A percentile compares a stretch with the other conserved stretches of the same genome.
Conservation (phyloP, 2,329 filamentous ascomycete species). For the Arthroderma uncinatum region DNA sequence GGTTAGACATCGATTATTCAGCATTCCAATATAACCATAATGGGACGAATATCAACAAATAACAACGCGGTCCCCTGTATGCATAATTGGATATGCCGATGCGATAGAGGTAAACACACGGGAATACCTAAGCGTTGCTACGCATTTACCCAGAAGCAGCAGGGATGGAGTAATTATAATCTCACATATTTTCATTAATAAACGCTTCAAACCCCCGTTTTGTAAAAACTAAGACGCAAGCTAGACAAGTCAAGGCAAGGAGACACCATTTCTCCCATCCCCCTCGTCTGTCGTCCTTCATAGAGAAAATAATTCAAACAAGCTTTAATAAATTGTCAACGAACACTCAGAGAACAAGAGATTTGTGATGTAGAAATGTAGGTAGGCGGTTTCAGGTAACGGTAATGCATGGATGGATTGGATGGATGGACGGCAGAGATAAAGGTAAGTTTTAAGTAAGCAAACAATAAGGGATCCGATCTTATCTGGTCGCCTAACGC, state of each 20-base stretch:
- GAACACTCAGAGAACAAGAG: conserved; percentile 1
- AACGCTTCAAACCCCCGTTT: background rate
- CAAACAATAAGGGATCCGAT: conserved; percentile 1
- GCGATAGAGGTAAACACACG: background rate
- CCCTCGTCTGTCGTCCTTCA: background rate
- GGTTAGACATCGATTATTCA: background rate
- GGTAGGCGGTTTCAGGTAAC: background rate
- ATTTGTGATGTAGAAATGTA: background rate
- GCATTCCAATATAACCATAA: background rate
- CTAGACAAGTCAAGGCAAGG: background rate
- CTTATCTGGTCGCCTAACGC: background rate
- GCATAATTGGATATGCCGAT: too few species aligned
- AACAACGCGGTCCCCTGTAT: conserved; percentile 1
- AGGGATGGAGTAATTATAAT: background rate
- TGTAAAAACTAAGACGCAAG: background rate
- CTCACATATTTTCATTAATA: conserved; percentile 3
- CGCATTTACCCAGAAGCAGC: background rate
- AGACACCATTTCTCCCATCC: background rate
- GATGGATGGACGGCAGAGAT: background rate
- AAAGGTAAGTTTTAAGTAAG: background rate
- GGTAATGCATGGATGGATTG: conserved; percentile 1
- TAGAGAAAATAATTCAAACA: conserved; percentile 2
- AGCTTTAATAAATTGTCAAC: conserved; percentile 3
- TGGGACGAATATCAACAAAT: conserved; percentile 1
- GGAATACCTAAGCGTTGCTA: background rate